Evolutionary conservation across 495 filamentous ascomycete species (phyloP), one percentile per base, ranked within the genome.

Genomic region (Tuber aestivum): DNA sequence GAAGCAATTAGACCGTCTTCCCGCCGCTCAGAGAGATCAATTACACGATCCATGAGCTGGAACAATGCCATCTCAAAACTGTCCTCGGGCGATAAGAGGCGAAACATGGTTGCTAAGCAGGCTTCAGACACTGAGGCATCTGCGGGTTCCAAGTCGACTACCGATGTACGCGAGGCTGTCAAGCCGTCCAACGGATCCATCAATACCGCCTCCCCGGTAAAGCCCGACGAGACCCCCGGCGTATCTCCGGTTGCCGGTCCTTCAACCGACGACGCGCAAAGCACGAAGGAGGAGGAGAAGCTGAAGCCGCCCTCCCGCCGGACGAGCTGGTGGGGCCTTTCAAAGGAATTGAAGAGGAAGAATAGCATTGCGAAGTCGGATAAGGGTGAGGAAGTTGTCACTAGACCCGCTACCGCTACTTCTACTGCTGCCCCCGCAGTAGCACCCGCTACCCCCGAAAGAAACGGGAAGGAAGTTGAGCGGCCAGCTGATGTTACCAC

Each of bases 231-330:
- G 44, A 71, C 72, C 6, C 78, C 78, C 48, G 86, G 83, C 78
- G 84, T 88, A 82, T 89, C 89, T 83, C 78, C 77, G 69, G 84
- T 80, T 41, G 87, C 89, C 79, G 88, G 88, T 77, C 85, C 87
- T 74, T 82, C 85, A 73, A 88, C 86, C 83, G 86, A 88, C 70
- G 84, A 85, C 61, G 85, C 86, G 56, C 86, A 88, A 83, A 88
- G 87, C 83, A 83, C 85, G 16, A 85, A 86, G 82, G 86, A 87
- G 79, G 87, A 90, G 77, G 86, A 70, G 69, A 86, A 69, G 79
- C 84, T 70, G 84, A 85, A 73, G 84, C 87, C 71, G 82, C 83
- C 77, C 65, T 80, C 76, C 74, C 84, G 72, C 69, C 68, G 78
- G 38, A 27, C 61, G 27, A 72, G 76, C 40, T 79, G 78, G 78